These are phyloP conservation scores for Coix lacrymajobi DNA, from an alignment of 176 grass and related monocot genomes.

Conservation along the genomic window DNA sequence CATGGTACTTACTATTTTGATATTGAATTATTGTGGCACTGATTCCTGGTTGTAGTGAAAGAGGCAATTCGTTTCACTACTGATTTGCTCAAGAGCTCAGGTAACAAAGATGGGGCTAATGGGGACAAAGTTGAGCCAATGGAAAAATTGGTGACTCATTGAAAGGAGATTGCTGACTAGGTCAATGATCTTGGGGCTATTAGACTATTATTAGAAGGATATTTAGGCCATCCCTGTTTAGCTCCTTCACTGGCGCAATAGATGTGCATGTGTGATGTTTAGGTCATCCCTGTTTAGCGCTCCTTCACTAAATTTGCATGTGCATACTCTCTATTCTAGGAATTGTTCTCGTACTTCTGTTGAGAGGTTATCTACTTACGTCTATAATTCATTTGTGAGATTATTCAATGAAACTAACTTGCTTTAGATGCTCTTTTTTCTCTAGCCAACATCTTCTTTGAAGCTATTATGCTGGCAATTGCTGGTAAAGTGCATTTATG, in stretches of 20 bases:
- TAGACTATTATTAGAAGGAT: too few species aligned
- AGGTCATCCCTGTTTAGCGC: too few species aligned
- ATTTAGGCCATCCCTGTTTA: too few species aligned
- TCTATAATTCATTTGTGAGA: too few species aligned
- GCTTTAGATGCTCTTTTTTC: not conserved
- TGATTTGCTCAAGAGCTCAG: constrained; percentile 56
- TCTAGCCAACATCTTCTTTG: not conserved
- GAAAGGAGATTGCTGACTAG: constrained; percentile 56
- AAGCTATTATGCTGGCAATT: not conserved
- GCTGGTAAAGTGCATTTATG: too few species aligned
- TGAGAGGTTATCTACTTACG: too few species aligned
- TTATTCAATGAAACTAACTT: too few species aligned
- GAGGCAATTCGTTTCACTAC: constrained; percentile 81
- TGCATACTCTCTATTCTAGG: too few species aligned
- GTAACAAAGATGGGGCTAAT: constrained; percentile 3
- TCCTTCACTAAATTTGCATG: too few species aligned
- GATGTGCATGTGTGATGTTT: too few species aligned
- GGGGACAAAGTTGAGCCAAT: constrained; percentile 70
- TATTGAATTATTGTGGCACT: constrained; percentile 1
- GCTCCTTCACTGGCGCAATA: too few species aligned
- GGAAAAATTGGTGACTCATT: constrained; percentile 68
- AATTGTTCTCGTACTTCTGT: too few species aligned
- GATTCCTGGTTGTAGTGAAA: constrained; percentile 60
- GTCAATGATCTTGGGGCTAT: constrained; percentile 79
- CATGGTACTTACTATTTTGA: not conserved